Conservation (phyloP, 768 basidiomycete species). For the Suillus bovinus region DNA sequence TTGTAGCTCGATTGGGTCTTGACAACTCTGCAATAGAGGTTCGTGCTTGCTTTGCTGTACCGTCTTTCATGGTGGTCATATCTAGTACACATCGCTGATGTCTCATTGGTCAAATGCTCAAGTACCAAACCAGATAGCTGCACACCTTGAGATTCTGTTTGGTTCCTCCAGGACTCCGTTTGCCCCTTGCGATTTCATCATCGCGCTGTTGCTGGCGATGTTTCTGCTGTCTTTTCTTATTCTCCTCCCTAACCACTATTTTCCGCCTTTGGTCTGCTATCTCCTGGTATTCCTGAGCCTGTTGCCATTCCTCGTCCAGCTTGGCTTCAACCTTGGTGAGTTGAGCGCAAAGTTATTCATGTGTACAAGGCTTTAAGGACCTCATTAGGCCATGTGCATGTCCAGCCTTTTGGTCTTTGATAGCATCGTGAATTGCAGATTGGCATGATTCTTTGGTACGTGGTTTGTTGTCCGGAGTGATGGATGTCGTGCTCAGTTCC, state of each 20-base stretch:
- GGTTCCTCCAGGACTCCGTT: not conserved
- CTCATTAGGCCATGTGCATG: not conserved
- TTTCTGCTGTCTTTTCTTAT: not conserved
- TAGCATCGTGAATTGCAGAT: not conserved
- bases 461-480: not conserved
- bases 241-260: not conserved
- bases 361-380: not conserved
- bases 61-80: not conserved
- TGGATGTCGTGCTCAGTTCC: too few species aligned
- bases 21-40: not conserved
- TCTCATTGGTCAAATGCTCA: not conserved
- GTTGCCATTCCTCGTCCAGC: not conserved
- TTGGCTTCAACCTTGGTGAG: not conserved
- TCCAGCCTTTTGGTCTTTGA: not conserved
- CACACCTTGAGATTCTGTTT: not conserved
- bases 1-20: not conserved
- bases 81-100: not conserved
- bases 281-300: not conserved
- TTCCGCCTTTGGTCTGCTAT: not conserved
- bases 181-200: not conserved
- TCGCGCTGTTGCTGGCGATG: not conserved
- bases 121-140: not conserved
- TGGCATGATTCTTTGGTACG: not conserved
- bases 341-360: not conserved
- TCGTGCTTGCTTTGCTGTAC: not conserved